Base-by-base conservation (phyloP, 352 stramenopile genomes). In the Aphanomyces cochlioides region DNA sequence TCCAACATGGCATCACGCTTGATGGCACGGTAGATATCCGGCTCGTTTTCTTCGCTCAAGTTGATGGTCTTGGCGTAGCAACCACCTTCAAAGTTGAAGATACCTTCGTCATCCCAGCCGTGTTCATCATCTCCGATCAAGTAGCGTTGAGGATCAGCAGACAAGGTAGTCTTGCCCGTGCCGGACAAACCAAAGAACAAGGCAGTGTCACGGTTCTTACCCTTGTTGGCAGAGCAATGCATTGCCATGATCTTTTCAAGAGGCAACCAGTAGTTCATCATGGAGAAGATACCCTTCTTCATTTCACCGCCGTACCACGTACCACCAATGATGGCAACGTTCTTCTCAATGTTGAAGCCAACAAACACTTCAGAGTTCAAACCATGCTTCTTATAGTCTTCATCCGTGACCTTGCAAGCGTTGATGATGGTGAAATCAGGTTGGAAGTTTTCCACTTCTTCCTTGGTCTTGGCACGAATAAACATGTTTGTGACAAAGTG, bases 11-110 rank as follows among this genome's bases (percentile, higher is more conserved):
- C 96, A 81, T 98, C 90, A 41, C 82, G 93, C 66, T 96, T 92
- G 79, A 99, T 99, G 59, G 97, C 97, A 66, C 92, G 84, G 82
- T 97, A 99, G 72, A 99, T 99, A 75, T 99, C 96, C 37, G 96
- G 97, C 77, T 99, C 97, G 74, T 97, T 98, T 79, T 97, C 87
- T 61, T 89, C 77, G 59, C 78, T 90, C 67, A 99, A 81, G 75
- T 99, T 96, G 80, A 99, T 98, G n/a, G 95, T 98, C 88, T 99
- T 99, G 72, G 97, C 97, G 78, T 99, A 99, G 84, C 97, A 99
- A 39, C 97, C 97, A 74, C 97, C 97, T 77, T 99, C 97, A 77
- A 99, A 99, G 85, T 99, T 99, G 83, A 98, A 99, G 64, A 99
- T 91, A 45, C 96, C 97, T 73, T 98, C 82, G 68, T 99, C 88